Conservation (phyloP, 306 rosid species). For the Quercus parvula region DNA sequence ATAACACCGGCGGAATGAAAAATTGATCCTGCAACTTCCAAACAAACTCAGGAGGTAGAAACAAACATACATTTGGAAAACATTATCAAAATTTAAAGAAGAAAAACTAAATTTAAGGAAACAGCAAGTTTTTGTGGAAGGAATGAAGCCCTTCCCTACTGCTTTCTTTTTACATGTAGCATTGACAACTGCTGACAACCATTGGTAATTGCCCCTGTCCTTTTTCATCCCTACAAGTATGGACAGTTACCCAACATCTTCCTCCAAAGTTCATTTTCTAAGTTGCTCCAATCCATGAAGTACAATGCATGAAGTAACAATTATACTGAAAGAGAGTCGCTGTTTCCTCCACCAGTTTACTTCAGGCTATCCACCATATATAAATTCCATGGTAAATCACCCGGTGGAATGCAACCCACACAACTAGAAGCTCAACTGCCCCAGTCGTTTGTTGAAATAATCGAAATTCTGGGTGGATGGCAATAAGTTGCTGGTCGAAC, state of each 20-base stretch:
- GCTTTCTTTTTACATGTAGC: neutral
- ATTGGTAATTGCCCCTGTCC: neutral
- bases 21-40: neutral
- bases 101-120: neutral
- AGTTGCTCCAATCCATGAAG: neutral
- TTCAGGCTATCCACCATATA: neutral
- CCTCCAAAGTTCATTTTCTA: neutral
- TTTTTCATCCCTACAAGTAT: neutral
- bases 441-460: neutral
- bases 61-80: neutral
- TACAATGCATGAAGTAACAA: neutral
- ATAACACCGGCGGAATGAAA: neutral
- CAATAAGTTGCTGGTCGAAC: no score
- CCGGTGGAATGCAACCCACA: neutral
- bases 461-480: no score
- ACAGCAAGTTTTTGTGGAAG: neutral
- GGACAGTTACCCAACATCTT: neutral
- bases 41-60: neutral
- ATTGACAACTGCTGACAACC: neutral
- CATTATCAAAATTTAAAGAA: neutral
- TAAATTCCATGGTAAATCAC: neutral
- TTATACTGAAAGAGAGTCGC: neutral
- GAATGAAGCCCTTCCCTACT: neutral
- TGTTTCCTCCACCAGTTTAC: neutral
- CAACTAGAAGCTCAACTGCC: neutral